Evolutionary conservation across 2,329 filamentous ascomycete species (phyloP), one percentile per base, ranked within the genome.

Genomic region (Pleomassaria siparia): DNA sequence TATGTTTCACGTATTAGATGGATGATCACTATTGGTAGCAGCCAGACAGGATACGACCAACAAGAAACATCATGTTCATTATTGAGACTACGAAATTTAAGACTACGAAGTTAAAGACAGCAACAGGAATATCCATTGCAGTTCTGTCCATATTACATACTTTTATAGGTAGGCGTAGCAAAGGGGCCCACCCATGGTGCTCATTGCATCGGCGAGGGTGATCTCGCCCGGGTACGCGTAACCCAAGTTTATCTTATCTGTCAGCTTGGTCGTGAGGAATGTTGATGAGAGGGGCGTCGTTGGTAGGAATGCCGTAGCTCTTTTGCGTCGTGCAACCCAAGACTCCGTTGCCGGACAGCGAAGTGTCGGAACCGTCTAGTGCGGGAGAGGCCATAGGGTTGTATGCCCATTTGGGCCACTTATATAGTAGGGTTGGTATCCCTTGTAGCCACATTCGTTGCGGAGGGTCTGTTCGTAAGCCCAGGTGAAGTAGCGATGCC

Each of bases 261-360:
- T 66, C 5, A 80, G 64, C 2, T 74, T 78, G n/a, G 75, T 70
- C 1, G 71, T 66, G 61, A 30, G 70, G 66, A 28, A 79, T 70
- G 15, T 69, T 3, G 16, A 59, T 33, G 6, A 46, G 30, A 12
- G 54, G 51, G 12, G 57, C 49, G 1, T 53, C 55, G 32, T 43
- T 47, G n/a, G 55, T 46, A 36, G 56, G 57, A 2, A 55, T 51
- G 13, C 54, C 64, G 51, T 77, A 69, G n/a, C 70, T 60, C 7
- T 66, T 69, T n/a, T 59, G 56, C 32, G 60, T 47, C 7, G 56
- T 39, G 7, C 32, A 18, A 33, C 72, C 57, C 42, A 64, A 63
- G 7, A 49, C 71, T 2, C 76, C 76, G 54, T 79, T 74, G 10
- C 76, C 76, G 4, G 69, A 70, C 54, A 80, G 67, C 15, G 72